Base-by-base conservation (phyloP, 352 stramenopile species). In the Phytophthora tentaculata region DNA sequence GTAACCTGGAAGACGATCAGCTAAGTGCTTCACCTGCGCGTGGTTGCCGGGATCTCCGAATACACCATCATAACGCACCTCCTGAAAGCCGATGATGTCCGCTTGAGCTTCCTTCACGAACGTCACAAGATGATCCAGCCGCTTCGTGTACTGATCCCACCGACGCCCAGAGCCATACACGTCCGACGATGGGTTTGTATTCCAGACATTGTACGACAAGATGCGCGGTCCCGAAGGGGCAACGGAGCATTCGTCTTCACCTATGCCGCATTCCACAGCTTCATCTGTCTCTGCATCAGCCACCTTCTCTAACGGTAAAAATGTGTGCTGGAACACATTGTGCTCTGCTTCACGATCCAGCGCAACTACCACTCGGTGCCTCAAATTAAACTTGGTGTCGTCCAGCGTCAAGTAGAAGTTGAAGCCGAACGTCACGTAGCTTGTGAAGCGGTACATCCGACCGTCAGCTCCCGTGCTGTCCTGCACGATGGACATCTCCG, bases 131-230 rank as follows among this genome's bases (percentile, higher is more conserved):
- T 93, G 84, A 53, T 94, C 79, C 16, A 97, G 68, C 7, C 89
- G 83, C 57, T 90, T 90, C 2, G 39, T 60, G 72, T 97, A 97
- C 57, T 92, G 84, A n/a, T 53, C 41, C 82, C 84, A 94, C 10
- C 90, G 84, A 26, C 73, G 71, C 7, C 56, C 32, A 47, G 67
- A 56, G 43, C 84, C 87, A 56, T 92, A 91, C 24, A 93, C 80
- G 24, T 90, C 76, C 0, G 65, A 76, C 0, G 86, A 88, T 4
- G 90, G 90, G 55, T 96, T 97, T 12, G 88, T 96, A 73, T 96
- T 96, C 90, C 90, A 97, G 13, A 96, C 81, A 44, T 97, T 97
- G 76, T 92, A 97, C 45, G 88, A 90, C 32, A 95, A 66, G 29
- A 96, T 95, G 20, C 86, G 77, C 13, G 86, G 86, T 0, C 58